Base-by-base conservation (phyloP, 495 filamentous ascomycete genomes). In the Daldinia childiae region DNA sequence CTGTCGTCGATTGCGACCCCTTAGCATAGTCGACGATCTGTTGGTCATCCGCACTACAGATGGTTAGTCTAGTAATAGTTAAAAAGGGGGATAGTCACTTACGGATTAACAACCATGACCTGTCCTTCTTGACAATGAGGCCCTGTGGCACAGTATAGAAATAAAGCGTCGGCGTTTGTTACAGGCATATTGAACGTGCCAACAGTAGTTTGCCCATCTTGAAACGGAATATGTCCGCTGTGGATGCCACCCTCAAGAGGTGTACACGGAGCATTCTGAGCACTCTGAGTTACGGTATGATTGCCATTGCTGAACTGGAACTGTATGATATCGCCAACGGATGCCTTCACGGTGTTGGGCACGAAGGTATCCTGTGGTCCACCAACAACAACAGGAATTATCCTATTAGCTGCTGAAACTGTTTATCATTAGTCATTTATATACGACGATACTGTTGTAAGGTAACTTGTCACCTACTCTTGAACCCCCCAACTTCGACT, bases 111-210 rank as follows among this genome's bases (percentile, higher is more conserved):
- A 15, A 81, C 79, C 61, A 82, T 82, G n/a, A 84, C 80, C 81
- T 87, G 86, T 11, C 85, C 86, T 21, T 66, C 63, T 58, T 82
- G 77, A 45, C 86, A 87, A 68, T 88, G 85, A 29, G 73, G 74
- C 0, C 62, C 79, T 19, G 82, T 80, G 4, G 83, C 80, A 68
- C 84, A 87, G 76, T 87, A 86, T 60, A 85, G 78, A 78, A 82
- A 87, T 43, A 87, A 79, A 5, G 85, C 83, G 14, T 79, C 79
- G 3, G 83, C 79, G 45, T 79, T 78, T 34, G 81, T 82, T 7
- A 87, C 73, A 1, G 74, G 76, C 62, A 86, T 74, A 32, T 79
- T 81, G 74, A 84, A 88, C 3, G 75, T 77, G 6, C 59, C 62
- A 32, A 77, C 71, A 32, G 78, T 82, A 4, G 81, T 82, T 41